phyloP scores from a whole-genome alignment of 192 early-diverging fungal species.

The Entomortierella parvispora region DNA sequence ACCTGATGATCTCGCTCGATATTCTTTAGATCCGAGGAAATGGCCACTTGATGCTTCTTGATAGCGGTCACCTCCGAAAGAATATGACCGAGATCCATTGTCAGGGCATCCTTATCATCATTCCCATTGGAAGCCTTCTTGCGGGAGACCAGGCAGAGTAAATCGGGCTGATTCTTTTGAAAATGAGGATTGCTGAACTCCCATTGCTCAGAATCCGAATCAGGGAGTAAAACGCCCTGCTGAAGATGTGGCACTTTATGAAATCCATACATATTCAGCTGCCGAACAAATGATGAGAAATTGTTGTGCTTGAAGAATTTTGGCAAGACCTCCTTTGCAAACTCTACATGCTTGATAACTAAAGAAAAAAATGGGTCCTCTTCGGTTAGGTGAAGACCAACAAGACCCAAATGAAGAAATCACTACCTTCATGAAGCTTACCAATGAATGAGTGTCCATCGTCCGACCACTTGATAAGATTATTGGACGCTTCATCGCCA shows the following conservation, averaged over 20 bases:
- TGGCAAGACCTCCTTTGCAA: conserved; percentile 85
- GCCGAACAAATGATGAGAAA: conserved; percentile 90
- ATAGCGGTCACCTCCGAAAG: conserved; percentile 87
- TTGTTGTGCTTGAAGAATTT: conserved; percentile 94
- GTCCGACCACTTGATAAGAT: conserved; percentile 90
- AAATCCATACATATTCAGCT: conserved; percentile 97
- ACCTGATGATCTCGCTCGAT: conserved; percentile 90
- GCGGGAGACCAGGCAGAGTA: conserved; percentile 86
- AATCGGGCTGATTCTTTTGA: conserved; percentile 87
- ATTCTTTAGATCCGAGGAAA: conserved; percentile 85
- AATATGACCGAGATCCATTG: conserved; percentile 62
- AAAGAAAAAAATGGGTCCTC: no score
- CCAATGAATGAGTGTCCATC: conserved; percentile 90
- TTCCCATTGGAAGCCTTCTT: conserved; percentile 72
- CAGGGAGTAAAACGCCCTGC: conserved; percentile 85
- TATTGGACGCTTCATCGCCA: conserved; percentile 81
- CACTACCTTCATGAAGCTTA: conserved; percentile 17
- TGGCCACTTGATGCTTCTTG: conserved; percentile 90
- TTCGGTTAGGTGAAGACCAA: no score
- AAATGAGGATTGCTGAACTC: conserved; percentile 95
- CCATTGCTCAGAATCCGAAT: conserved; percentile 83
- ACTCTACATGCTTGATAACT: conserved; percentile 77
- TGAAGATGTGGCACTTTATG: conserved; percentile 96
- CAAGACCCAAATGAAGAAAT: no score
- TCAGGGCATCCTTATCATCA: conserved; percentile 54